Evolutionary conservation across 345 rosid genomes (phyloP).

Genomic region (Microthlaspi erraticum): DNA sequence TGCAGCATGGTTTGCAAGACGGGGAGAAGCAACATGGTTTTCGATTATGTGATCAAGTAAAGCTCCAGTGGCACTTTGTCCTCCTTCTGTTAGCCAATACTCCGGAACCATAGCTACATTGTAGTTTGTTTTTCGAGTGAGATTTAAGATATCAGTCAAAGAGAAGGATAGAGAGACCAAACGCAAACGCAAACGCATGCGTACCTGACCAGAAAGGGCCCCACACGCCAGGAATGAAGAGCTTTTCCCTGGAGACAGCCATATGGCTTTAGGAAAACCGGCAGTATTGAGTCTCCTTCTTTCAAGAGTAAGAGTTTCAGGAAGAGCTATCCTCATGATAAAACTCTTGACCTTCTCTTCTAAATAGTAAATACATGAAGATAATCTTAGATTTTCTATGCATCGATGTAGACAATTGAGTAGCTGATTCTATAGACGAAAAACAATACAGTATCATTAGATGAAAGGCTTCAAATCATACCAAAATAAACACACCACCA

Average conservation of each 20-base stretch:
- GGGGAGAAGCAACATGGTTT: conserved; percentile 86
- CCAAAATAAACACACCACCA: no score
- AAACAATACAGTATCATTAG: no score
- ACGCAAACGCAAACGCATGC: not conserved
- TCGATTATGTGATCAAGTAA: conserved; percentile 82
- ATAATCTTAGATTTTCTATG: no score
- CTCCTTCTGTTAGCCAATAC: conserved; percentile 98
- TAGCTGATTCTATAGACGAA: no score
- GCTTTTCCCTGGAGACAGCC: conserved; percentile 84
- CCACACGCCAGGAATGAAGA: conserved; percentile 97
- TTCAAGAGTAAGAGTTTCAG: no score
- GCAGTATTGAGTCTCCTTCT: no score
- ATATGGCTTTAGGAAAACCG: no score
- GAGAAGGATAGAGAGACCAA: not conserved
- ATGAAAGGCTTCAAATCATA: no score
- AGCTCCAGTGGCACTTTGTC: conserved; percentile 99
- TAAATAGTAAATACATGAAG: no score
- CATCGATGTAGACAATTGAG: no score
- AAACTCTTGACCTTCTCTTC: no score
- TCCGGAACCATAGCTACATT: conserved; percentile 83
- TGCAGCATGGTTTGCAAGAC: conserved; percentile 92
- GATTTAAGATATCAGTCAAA: conserved; percentile 3
- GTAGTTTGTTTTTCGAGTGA: not conserved
- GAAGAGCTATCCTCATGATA: no score
- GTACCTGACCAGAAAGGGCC: conserved; percentile 99